Conservation (phyloP, 2,329 filamentous ascomycete genomes). For the Trichoderma citrinoviride region DNA sequence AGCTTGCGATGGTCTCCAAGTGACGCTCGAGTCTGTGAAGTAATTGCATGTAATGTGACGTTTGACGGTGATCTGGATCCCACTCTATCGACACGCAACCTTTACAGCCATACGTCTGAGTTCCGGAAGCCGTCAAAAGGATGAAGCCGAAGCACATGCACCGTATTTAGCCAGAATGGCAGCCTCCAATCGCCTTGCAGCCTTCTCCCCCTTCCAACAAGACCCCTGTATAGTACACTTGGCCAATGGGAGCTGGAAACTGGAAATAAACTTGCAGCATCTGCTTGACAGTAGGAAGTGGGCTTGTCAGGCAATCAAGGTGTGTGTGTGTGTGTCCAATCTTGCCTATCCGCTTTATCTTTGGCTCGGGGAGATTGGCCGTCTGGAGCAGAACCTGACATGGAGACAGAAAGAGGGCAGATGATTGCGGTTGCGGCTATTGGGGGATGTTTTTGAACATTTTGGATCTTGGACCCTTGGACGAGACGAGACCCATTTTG, state of each 20-base stretch:
- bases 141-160: constrained; percentile 10
- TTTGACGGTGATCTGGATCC: not conserved
- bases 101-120: too few relatives aligned
- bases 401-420: not conserved
- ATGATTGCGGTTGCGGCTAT: too few relatives aligned
- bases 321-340: not conserved
- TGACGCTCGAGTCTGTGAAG: not conserved
- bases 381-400: not conserved
- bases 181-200: too few relatives aligned
- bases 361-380: not conserved
- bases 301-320: too few relatives aligned
- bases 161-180: constrained; percentile 7
- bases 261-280: constrained; percentile 18
- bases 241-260: not conserved
- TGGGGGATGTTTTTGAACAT: not conserved
- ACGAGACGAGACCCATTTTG: too few relatives aligned
- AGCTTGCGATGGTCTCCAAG: not conserved
- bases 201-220: not conserved
- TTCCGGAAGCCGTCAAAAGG: not conserved
- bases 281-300: not conserved
- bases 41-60: not conserved
- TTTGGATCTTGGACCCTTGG: not conserved
- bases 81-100: not conserved
- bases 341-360: constrained; percentile 19
- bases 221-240: not conserved